Evolutionary conservation across 1,284 basidiomycete genomes (phyloP).

Genomic region (Schizopora paradoxa): DNA sequence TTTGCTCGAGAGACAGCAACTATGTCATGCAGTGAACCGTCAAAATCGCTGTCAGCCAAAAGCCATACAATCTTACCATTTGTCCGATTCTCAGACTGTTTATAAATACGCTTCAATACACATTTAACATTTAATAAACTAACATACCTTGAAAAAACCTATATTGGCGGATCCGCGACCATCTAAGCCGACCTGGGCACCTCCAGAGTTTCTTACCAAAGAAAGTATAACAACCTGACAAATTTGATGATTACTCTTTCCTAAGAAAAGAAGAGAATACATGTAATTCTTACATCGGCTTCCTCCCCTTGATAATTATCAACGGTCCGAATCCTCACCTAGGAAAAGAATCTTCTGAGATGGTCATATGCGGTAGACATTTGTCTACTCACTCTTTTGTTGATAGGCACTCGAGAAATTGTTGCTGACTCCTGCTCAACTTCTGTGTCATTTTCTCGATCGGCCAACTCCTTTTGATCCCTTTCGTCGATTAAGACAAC

Average conservation of each 20-base stretch:
- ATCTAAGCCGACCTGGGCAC: conserved; percentile 19
- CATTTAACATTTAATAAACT: neutral
- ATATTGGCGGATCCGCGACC: conserved; percentile 40
- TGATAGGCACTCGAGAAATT: conserved; percentile 44
- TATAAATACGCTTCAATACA: conserved; percentile 3
- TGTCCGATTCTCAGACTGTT: conserved; percentile 50
- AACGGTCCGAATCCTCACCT: conserved; percentile 67
- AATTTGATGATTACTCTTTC: neutral
- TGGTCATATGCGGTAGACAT: conserved; percentile 4
- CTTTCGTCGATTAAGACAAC: conserved; percentile 64
- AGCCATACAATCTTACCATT: conserved; percentile 36
- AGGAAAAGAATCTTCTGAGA: neutral
- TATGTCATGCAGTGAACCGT: conserved; percentile 28
- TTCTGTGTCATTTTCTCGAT: conserved; percentile 39
- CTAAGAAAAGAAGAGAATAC: neutral
- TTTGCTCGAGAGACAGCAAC: conserved; percentile 73
- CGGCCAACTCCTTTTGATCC: conserved; percentile 53
- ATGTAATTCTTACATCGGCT: conserved; percentile 35
- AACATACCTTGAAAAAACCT: conserved; percentile 60
- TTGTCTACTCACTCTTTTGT: conserved; percentile 39
- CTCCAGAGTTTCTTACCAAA: conserved; percentile 61
- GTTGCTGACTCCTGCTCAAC: conserved; percentile 28
- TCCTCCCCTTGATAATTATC: conserved; percentile 77
- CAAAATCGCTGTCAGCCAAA: conserved; percentile 4
- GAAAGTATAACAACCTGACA: conserved; percentile 62